Evolutionary conservation across 169 alveolate genomes (phyloP).

Genomic region (Cryptosporidium ryanae): DNA sequence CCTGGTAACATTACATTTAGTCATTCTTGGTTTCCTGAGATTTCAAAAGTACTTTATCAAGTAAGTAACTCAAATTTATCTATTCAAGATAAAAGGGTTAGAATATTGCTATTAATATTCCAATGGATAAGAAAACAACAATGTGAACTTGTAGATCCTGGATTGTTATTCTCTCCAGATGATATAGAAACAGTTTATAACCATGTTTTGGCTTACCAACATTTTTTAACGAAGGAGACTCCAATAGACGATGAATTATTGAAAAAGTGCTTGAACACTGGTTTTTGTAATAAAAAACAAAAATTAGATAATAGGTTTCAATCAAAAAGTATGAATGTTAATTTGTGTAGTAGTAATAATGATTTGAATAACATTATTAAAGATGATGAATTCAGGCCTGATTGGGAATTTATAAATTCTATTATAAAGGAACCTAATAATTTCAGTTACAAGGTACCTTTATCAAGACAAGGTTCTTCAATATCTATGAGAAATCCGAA

Average conservation of each 20-base stretch:
- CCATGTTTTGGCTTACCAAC: constrained; percentile 80
- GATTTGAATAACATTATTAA: not conserved
- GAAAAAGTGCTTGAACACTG: constrained; percentile 11
- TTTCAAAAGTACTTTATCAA: constrained; percentile 48
- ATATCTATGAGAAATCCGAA: constrained; percentile 52
- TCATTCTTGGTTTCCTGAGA: constrained; percentile 72
- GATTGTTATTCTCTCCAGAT: constrained; percentile 50
- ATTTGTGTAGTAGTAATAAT: not conserved
- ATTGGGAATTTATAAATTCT: constrained; percentile 59
- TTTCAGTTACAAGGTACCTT: constrained; percentile 45
- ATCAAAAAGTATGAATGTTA: not conserved
- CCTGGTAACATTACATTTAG: constrained; percentile 42
- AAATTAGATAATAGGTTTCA: not conserved
- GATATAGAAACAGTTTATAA: constrained; percentile 77
- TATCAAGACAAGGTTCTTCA: constrained; percentile 67
- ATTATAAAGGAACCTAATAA: constrained; percentile 7
- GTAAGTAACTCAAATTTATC: constrained; percentile 72
- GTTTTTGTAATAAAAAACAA: constrained; percentile 5
- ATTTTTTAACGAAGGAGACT: constrained; percentile 35
- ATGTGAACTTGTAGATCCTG: constrained; percentile 78
- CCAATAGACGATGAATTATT: constrained; percentile 21
- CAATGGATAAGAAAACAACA: constrained; percentile 80
- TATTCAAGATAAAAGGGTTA: constrained; percentile 78
- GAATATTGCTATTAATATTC: constrained; percentile 78
- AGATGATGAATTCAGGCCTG: constrained; percentile 28